Conservation (phyloP, 768 basidiomycete species). For the Mycena alexandri region DNA sequence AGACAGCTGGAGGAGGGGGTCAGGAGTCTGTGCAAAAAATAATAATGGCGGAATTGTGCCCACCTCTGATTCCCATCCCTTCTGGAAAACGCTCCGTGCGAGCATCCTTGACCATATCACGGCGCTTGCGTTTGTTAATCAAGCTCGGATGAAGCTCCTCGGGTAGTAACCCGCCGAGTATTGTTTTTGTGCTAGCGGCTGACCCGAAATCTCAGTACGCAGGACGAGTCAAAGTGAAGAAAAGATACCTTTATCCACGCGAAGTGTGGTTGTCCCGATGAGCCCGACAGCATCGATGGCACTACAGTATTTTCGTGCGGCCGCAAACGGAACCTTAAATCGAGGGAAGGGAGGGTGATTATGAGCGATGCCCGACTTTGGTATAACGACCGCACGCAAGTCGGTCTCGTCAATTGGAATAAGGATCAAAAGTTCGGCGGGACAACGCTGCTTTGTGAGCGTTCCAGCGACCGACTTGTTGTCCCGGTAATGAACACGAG, state of each 20-base stretch:
- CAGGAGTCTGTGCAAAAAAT: no score
- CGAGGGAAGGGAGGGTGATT: neutral
- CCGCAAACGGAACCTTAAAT: neutral
- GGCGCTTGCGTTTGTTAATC: constrained; percentile 1
- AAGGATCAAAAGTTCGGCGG: neutral
- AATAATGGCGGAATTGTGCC: no score
- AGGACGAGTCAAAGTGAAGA: neutral
- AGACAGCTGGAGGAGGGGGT: neutral
- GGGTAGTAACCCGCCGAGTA: neutral
- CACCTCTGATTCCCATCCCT: neutral
- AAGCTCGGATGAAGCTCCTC: constrained; percentile 5
- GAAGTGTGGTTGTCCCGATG: no score
- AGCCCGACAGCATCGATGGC: neutral
- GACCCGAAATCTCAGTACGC: neutral
- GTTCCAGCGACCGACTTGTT: neutral
- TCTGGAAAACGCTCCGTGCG: neutral
- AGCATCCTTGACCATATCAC: neutral
- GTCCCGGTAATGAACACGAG: neutral
- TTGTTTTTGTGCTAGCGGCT: neutral
- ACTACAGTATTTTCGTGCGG: neutral
- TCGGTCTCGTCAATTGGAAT: neutral
- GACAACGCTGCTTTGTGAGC: neutral
- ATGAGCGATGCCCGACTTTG: neutral
- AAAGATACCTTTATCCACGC: constrained; percentile 2
- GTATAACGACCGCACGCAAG: constrained; percentile 2